Evolutionary conservation across 2,329 filamentous ascomycete genomes (phyloP).

Genomic region (Aspergillus ochraceus): DNA sequence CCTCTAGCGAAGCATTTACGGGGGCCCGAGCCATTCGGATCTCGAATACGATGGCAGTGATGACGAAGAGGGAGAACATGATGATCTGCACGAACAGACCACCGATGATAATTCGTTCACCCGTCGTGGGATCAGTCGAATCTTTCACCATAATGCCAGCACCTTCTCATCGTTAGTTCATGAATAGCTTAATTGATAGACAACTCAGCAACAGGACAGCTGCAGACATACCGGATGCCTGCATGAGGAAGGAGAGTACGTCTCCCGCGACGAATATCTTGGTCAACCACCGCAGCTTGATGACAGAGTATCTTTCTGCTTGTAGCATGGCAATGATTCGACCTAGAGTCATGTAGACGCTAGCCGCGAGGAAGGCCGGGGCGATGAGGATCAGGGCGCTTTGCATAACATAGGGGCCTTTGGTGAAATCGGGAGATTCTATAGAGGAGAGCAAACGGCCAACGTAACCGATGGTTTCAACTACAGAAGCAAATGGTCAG

Average conservation of each 20-base stretch:
- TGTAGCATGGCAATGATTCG: constrained; percentile 28
- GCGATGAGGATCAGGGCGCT: constrained; percentile 29
- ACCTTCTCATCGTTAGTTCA: constrained; percentile 17
- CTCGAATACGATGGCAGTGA: constrained; percentile 26
- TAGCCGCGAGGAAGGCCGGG: constrained; percentile 30
- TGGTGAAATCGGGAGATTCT: constrained; percentile 30
- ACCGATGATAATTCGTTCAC: constrained; percentile 30
- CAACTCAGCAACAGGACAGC: no score
- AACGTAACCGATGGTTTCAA: constrained; percentile 55
- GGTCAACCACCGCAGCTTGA: constrained; percentile 25
- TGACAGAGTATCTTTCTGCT: constrained; percentile 23
- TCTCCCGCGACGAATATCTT: constrained; percentile 34
- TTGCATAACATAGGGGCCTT: constrained; percentile 29
- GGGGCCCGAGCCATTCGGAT: constrained; percentile 30
- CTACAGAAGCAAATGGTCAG: constrained; percentile 26
- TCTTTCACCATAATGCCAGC: constrained; percentile 27
- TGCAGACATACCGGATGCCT: constrained; percentile 25
- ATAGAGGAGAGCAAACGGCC: constrained; percentile 47
- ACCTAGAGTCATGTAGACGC: constrained; percentile 32
- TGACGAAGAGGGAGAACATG: constrained; percentile 32
- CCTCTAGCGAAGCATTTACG: constrained; percentile 21
- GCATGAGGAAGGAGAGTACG: constrained; percentile 34
- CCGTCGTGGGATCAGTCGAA: constrained; percentile 15
- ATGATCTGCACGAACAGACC: constrained; percentile 34
- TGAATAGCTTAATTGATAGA: background rate